These are phyloP conservation scores for Backusella psychrophila DNA, from an alignment of 192 early-diverging fungal genomes.

Conservation along the genomic window DNA sequence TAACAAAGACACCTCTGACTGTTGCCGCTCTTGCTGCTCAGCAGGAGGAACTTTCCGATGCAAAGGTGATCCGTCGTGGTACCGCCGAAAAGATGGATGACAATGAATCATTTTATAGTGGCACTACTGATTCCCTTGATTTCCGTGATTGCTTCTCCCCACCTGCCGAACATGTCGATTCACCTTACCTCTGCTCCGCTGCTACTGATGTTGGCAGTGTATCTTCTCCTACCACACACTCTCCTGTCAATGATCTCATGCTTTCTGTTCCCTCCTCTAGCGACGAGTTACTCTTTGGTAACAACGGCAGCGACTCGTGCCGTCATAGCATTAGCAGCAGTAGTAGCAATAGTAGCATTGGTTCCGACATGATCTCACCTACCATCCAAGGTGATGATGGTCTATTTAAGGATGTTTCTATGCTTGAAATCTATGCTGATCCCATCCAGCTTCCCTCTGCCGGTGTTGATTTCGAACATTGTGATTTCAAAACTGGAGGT, in stretches of 20 bases:
- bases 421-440: constrained; percentile 6
- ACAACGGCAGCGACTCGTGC: not conserved
- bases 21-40: constrained; percentile 23
- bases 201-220: too few relatives aligned
- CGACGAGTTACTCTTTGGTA: not conserved
- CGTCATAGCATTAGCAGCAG: not conserved
- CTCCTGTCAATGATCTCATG: not conserved
- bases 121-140: constrained; percentile 16
- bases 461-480: constrained; percentile 11
- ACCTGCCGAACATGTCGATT: not conserved
- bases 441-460: constrained; percentile 7
- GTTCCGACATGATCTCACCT: not conserved
- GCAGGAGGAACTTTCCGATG: constrained; percentile 9
- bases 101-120: constrained; percentile 12
- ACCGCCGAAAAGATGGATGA: constrained; percentile 4
- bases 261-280: constrained; percentile 3
- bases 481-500: constrained; percentile 10
- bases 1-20: constrained; percentile 11
- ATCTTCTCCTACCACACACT: not conserved
- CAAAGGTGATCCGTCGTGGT: not conserved
- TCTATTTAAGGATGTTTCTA: not conserved
- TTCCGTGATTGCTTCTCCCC: constrained; percentile 31
- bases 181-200: not conserved
- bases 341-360: not conserved
- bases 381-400: not conserved